phyloP scores from a whole-genome alignment of 192 early-diverging fungal genomes.

The Coemansia aciculifera region DNA sequence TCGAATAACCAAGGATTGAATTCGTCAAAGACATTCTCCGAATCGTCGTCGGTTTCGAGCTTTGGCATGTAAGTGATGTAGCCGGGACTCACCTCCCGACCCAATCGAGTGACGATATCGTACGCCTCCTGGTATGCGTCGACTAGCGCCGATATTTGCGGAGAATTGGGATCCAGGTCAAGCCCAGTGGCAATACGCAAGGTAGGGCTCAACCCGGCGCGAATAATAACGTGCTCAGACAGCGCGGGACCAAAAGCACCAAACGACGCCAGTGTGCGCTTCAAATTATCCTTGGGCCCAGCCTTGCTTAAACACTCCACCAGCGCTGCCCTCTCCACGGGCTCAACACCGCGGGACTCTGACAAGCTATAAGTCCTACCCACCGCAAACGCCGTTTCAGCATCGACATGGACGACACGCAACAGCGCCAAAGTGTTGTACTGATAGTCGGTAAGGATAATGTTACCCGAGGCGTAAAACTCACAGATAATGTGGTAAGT shows the following conservation, averaged over 20 bases:
- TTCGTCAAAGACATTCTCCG: constrained; percentile 55
- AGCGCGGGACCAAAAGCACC: constrained; percentile 82
- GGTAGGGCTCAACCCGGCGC: constrained; percentile 65
- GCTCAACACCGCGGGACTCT: constrained; percentile 54
- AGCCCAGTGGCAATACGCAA: constrained; percentile 61
- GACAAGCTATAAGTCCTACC: constrained; percentile 69
- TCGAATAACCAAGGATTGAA: constrained; percentile 73
- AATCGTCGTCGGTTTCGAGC: constrained; percentile 4
- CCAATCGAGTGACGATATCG: constrained; percentile 61
- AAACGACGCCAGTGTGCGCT: constrained; percentile 63
- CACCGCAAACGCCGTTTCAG: constrained; percentile 75
- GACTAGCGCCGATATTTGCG: constrained; percentile 61
- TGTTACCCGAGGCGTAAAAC: constrained; percentile 87
- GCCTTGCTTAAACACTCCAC: constrained; percentile 56
- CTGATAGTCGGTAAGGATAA: constrained; percentile 90
- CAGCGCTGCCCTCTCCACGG: constrained; percentile 59
- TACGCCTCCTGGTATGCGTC: constrained; percentile 73
- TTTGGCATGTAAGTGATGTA: constrained; percentile 33
- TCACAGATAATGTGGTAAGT: constrained; percentile 76
- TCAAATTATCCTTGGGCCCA: constrained; percentile 66
- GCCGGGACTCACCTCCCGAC: constrained; percentile 41
- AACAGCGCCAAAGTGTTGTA: constrained; percentile 82
- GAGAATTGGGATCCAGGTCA: constrained; percentile 58
- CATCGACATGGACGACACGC: constrained; percentile 83
- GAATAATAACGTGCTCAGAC: constrained; percentile 77